Conservation (phyloP, 805 yeast species). For the Yamadazyma phyllophila region DNA sequence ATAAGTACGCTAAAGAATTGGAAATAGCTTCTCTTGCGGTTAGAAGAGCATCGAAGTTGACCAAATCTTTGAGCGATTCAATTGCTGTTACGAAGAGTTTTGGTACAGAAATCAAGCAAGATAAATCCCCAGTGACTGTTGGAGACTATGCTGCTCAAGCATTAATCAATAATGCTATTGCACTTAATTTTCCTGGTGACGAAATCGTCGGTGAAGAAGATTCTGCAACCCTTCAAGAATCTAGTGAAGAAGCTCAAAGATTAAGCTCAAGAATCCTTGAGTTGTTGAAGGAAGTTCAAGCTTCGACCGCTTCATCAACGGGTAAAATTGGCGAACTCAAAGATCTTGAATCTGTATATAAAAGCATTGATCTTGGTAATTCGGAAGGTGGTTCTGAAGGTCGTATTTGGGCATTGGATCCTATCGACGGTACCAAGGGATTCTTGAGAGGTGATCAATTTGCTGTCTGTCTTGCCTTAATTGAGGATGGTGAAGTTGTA, state of each 20-base stretch:
- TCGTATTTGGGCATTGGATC: constrained; percentile 96
- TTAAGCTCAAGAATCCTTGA: constrained; percentile 56
- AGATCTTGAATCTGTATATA: constrained; percentile 49
- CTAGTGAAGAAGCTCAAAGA: constrained; percentile 38
- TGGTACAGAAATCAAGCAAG: constrained; percentile 72
- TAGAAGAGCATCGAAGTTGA: constrained; percentile 76
- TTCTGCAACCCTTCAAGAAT: constrained; percentile 56
- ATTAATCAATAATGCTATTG: constrained; percentile 78
- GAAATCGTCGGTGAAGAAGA: constrained; percentile 94
- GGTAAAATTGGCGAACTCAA: constrained; percentile 41
- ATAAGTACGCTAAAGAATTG: constrained; percentile 59
- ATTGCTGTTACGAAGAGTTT: constrained; percentile 45
- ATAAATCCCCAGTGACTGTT: constrained; percentile 90
- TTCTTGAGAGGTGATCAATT: constrained; percentile 94
- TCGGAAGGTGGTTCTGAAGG: constrained; percentile 77
- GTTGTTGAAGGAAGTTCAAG: constrained; percentile 56
- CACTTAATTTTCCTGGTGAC: constrained; percentile 77
- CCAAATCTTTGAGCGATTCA: constrained; percentile 62
- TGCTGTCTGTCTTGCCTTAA: constrained; percentile 90
- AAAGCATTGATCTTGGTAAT: constrained; percentile 75
- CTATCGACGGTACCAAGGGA: constrained; percentile 97
- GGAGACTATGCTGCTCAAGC: constrained; percentile 98
- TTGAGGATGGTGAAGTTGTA: constrained; percentile 80
- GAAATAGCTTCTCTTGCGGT: constrained; percentile 87
- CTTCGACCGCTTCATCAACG: constrained; percentile 32